Evolutionary conservation across 495 filamentous ascomycete species (phyloP).

Genomic region (Penicillium manginii): DNA sequence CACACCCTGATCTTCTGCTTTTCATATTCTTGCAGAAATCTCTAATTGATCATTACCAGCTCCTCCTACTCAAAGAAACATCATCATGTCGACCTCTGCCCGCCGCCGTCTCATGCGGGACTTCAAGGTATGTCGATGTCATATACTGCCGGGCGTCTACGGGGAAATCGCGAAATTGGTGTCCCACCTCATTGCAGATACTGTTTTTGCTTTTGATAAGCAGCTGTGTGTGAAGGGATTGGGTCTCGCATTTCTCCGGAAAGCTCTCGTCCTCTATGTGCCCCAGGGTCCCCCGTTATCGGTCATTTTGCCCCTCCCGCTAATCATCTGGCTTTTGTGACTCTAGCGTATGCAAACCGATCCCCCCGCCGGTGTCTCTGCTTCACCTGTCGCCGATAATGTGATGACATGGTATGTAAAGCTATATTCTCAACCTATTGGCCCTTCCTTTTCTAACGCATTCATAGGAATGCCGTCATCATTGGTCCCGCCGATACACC

Average conservation of each 20-base stretch:
- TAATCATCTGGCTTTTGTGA: conserved; percentile 20
- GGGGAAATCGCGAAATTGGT: conserved; percentile 2
- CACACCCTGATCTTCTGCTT: conserved; percentile 6
- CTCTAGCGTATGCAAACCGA: conserved; percentile 97
- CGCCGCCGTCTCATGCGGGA: conserved; percentile 96
- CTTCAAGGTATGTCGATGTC: conserved; percentile 76
- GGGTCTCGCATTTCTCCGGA: neutral
- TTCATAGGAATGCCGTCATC: conserved; percentile 92
- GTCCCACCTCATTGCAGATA: neutral
- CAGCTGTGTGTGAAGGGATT: neutral
- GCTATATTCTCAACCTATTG: neutral
- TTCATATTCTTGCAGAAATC: neutral
- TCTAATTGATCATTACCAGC: conserved; percentile 4
- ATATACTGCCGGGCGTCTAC: conserved; percentile 15
- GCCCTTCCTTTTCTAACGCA: conserved; percentile 9
- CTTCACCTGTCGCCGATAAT: conserved; percentile 95
- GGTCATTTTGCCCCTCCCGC: conserved; percentile 13
- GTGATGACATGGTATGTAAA: conserved; percentile 93
- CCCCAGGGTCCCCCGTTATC: conserved; percentile 1
- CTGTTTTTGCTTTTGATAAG: neutral
- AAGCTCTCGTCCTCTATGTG: neutral
- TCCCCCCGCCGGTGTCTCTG: conserved; percentile 94
- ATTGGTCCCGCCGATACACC: conserved; percentile 97
- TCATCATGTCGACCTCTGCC: conserved; percentile 85
- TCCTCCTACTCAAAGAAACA: conserved; percentile 17